Conservation (phyloP, 768 basidiomycete species). For the Hypsizygus marmoreus region DNA sequence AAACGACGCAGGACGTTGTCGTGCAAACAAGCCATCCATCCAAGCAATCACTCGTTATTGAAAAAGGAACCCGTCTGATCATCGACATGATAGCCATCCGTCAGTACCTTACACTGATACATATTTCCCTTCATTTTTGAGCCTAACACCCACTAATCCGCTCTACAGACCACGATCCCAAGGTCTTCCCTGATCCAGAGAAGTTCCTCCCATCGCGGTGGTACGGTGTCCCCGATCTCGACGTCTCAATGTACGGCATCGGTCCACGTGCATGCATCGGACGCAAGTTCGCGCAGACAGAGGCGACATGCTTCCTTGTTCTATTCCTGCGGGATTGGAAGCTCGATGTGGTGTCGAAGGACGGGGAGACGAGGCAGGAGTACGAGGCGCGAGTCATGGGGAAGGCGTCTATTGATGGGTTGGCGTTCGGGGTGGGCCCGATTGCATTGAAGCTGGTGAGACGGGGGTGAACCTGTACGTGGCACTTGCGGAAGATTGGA, state of each 20-base stretch:
- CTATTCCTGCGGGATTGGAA: constrained; percentile 44
- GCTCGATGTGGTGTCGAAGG: constrained; percentile 20
- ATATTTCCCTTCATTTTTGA: too few species aligned
- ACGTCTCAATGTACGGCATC: constrained; percentile 21
- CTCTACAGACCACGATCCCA: constrained; percentile 28
- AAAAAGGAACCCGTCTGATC: neutral
- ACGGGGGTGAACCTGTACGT: neutral
- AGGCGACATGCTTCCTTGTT: constrained; percentile 44
- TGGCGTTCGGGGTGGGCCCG: neutral
- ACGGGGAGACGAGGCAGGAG: neutral
- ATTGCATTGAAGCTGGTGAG: neutral
- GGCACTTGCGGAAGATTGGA: too few species aligned
- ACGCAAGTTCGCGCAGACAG: constrained; percentile 42
- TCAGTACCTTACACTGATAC: constrained; percentile 5
- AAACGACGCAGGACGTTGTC: constrained; percentile 24
- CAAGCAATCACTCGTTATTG: neutral
- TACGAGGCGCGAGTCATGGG: constrained; percentile 1
- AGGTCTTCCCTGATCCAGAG: constrained; percentile 28
- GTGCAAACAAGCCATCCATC: neutral
- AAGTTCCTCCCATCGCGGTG: constrained; percentile 31
- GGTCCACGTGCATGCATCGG: constrained; percentile 45
- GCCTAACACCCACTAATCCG: too few species aligned
- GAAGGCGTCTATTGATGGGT: neutral
- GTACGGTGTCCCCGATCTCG: constrained; percentile 24
- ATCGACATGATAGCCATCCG: constrained; percentile 30